Conservation (phyloP, 257 asterid genomes). For the Lycium ferocissimum region DNA sequence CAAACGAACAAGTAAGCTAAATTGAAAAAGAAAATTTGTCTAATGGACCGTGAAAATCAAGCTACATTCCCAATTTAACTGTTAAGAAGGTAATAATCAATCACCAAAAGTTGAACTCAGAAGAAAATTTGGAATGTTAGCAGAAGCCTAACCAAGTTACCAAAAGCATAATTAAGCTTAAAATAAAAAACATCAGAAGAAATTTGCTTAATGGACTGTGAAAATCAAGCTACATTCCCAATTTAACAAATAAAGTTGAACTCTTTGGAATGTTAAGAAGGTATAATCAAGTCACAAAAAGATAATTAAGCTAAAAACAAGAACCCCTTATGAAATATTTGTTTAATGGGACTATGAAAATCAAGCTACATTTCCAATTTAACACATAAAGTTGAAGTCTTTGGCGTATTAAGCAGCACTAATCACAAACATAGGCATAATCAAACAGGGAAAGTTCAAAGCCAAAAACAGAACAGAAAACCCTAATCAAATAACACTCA, state of each 20-base stretch:
- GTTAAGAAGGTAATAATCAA: not conserved
- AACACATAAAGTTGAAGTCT: not conserved
- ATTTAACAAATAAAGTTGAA: not conserved
- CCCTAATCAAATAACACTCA: not conserved
- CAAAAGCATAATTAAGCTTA: not conserved
- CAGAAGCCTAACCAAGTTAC: not conserved
- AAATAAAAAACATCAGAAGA: not conserved
- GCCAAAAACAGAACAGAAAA: not conserved
- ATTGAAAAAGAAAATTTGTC: not conserved
- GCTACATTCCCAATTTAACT: not conserved
- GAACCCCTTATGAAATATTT: not conserved
- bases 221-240: not conserved
- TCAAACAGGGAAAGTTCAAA: conserved; percentile 21
- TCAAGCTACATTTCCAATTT: not conserved
- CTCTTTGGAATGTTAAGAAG: not conserved
- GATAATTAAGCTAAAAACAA: not conserved
- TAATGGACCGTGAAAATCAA: not conserved
- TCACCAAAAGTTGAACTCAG: too few relatives aligned
- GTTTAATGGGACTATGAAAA: not conserved
- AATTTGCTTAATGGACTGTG: too few relatives aligned
- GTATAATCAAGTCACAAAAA: not conserved
- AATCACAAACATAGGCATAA: not conserved
- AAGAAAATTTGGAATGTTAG: too few relatives aligned
- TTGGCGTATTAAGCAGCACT: not conserved
- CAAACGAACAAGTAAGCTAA: not conserved